Conservation (phyloP, 192 early-diverging fungal species). For the Podila horticola region DNA sequence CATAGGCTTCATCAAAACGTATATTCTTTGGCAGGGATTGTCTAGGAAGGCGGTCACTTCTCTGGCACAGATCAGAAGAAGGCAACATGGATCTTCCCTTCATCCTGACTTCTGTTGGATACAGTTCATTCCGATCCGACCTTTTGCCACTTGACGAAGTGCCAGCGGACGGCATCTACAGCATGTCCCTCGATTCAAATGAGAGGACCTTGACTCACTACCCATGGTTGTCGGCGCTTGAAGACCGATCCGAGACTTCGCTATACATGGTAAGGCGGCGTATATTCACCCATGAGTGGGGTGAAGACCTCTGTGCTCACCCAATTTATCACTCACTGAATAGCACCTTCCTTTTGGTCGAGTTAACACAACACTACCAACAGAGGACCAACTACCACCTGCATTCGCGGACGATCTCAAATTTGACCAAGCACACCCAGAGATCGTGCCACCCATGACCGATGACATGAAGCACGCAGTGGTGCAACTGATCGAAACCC, state of each 20-base stretch:
- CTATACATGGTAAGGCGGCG: slow-evolving; percentile 3
- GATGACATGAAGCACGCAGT: slow-evolving; percentile 54
- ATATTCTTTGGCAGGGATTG: slow-evolving; percentile 91
- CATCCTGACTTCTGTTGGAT: slow-evolving; percentile 63
- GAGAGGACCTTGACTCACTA: slow-evolving; percentile 23
- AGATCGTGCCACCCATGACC: slow-evolving; percentile 45
- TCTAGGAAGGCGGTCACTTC: slow-evolving; percentile 84
- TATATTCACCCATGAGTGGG: too few relatives aligned
- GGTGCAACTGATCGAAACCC: slow-evolving; percentile 34
- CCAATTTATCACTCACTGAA: not conserved
- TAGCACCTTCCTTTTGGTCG: slow-evolving; percentile 59
- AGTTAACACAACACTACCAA: slow-evolving; percentile 51
- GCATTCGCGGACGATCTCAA: slow-evolving; percentile 32
- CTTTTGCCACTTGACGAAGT: slow-evolving; percentile 64
- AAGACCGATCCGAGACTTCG: not conserved
- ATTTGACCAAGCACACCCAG: slow-evolving; percentile 30
- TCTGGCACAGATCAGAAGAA: slow-evolving; percentile 63
- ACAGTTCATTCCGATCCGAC: slow-evolving; percentile 39
- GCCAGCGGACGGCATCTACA: slow-evolving; percentile 81
- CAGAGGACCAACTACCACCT: slow-evolving; percentile 27
- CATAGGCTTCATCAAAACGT: slow-evolving; percentile 35
- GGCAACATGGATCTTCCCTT: slow-evolving; percentile 20
- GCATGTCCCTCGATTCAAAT: slow-evolving; percentile 58
- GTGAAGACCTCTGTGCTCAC: too few relatives aligned
- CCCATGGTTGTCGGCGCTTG: slow-evolving; percentile 22